phyloP scores from a whole-genome alignment of 371 early-diverging fungal species.

The Mucor mucedo region DNA sequence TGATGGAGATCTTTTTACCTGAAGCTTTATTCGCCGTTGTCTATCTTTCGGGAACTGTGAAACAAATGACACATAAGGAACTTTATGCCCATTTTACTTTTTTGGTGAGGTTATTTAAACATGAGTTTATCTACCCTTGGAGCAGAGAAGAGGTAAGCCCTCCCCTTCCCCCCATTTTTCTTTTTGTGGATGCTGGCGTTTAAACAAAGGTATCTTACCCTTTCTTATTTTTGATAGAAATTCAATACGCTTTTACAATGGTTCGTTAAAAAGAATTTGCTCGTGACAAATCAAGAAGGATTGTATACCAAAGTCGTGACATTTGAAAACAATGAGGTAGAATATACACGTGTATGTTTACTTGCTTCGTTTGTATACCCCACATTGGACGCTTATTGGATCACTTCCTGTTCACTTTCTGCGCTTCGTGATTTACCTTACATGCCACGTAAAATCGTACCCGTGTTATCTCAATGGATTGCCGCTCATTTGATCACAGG shows the following conservation, averaged over 20 bases:
- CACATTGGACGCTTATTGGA: constrained; percentile 57
- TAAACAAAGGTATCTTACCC: not conserved
- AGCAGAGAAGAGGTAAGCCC: constrained; percentile 41
- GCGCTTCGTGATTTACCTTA: constrained; percentile 54
- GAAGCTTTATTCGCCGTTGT: constrained; percentile 51
- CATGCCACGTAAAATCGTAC: constrained; percentile 57
- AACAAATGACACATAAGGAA: constrained; percentile 27
- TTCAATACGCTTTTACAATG: constrained; percentile 39
- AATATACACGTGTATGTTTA: constrained; percentile 46
- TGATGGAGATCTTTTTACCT: constrained; percentile 48
- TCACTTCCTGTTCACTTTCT: constrained; percentile 56
- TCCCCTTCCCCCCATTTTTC: too few relatives aligned
- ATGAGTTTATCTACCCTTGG: constrained; percentile 57
- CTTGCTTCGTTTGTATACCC: constrained; percentile 55
- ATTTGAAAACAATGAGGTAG: constrained; percentile 32
- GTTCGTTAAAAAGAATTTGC: constrained; percentile 37
- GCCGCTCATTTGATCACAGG: constrained; percentile 58
- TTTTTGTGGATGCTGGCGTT: too few relatives aligned
- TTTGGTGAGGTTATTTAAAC: constrained; percentile 48
- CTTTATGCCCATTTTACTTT: constrained; percentile 46
- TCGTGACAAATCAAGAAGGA: constrained; percentile 23
- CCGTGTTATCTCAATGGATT: constrained; percentile 57
- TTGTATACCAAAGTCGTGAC: constrained; percentile 31
- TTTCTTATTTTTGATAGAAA: constrained; percentile 31
- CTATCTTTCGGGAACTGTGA: constrained; percentile 34